Conservation (phyloP, 768 basidiomycete species). For the Tulasnella sp. region DNA sequence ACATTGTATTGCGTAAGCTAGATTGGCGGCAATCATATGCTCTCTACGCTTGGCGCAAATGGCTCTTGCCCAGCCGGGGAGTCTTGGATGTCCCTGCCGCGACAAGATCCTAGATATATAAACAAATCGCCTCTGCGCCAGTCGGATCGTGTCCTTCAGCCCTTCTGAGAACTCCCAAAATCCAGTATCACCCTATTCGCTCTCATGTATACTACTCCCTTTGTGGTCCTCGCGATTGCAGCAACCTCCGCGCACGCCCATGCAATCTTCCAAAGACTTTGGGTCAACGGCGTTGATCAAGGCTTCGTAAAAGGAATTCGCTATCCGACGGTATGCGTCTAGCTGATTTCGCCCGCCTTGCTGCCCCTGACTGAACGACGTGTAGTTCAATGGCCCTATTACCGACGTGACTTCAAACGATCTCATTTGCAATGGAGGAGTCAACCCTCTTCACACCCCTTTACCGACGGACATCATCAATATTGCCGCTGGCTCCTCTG, state of each 20-base stretch:
- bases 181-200: not conserved
- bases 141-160: not conserved
- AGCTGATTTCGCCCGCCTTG: not conserved
- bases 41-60: not conserved
- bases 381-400: constrained; percentile 43
- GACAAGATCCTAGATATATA: not conserved
- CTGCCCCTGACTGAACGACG: constrained; percentile 14
- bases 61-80: not conserved
- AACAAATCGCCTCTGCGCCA: not conserved
- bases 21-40: not conserved
- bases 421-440: constrained; percentile 57
- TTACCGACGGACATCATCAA: constrained; percentile 41
- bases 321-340: constrained; percentile 17
- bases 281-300: constrained; percentile 25
- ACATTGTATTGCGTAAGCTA: not conserved
- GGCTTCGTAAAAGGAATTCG: constrained; percentile 18
- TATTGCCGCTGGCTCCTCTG: constrained; percentile 51
- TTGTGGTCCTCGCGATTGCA: not conserved
- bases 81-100: not conserved
- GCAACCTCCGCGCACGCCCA: constrained; percentile 37
- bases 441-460: constrained; percentile 44
- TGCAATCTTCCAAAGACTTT: constrained; percentile 44
- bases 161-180: not conserved
- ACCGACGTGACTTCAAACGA: constrained; percentile 54
- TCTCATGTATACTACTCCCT: not conserved